A percentile compares a stretch with the other conserved stretches of the same genome.
Conservation (phyloP, 2,329 filamentous ascomycete species). For the Colletotrichum sansevieriae region DNA sequence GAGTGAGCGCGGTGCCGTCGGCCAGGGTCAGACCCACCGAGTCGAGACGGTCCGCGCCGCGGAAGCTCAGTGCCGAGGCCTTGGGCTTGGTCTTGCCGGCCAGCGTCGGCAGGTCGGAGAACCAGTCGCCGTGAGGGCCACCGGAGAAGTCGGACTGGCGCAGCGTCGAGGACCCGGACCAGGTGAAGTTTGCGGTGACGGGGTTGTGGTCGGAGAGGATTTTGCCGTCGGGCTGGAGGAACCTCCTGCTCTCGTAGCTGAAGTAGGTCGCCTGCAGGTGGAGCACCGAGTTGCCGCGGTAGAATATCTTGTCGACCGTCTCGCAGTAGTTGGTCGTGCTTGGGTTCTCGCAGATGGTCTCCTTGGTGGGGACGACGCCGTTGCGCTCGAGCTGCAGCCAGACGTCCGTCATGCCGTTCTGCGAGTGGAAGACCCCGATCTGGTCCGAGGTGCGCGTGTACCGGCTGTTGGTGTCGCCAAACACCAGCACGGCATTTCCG, state of each 20-base stretch:
- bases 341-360: slow-evolving; percentile 70
- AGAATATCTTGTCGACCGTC: slow-evolving; percentile 76
- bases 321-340: slow-evolving; percentile 68
- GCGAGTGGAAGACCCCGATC: slow-evolving; percentile 61
- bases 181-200: slow-evolving; percentile 67
- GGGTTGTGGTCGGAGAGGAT: slow-evolving; percentile 76
- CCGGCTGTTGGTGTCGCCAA: slow-evolving; percentile 75
- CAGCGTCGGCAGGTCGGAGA: slow-evolving; percentile 64
- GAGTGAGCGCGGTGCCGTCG: slow-evolving; percentile 62
- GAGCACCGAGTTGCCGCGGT: slow-evolving; percentile 63
- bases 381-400: slow-evolving; percentile 69
- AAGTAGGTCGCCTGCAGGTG: slow-evolving; percentile 62
- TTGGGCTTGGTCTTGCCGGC: slow-evolving; percentile 50
- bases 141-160: slow-evolving; percentile 62
- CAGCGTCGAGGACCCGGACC: slow-evolving; percentile 53
- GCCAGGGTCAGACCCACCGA: slow-evolving; percentile 60
- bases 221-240: slow-evolving; percentile 68
- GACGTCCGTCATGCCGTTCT: slow-evolving; percentile 67
- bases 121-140: slow-evolving; percentile 65
- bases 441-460: slow-evolving; percentile 70
- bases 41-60: slow-evolving; percentile 64
- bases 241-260: slow-evolving; percentile 67
- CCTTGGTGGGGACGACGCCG: slow-evolving; percentile 59
- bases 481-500: slow-evolving; percentile 73
- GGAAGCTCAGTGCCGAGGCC: slow-evolving; percentile 57